These are phyloP conservation scores for Vigna hirtella DNA, from an alignment of 306 rosid genomes.

Conservation along the genomic window DNA sequence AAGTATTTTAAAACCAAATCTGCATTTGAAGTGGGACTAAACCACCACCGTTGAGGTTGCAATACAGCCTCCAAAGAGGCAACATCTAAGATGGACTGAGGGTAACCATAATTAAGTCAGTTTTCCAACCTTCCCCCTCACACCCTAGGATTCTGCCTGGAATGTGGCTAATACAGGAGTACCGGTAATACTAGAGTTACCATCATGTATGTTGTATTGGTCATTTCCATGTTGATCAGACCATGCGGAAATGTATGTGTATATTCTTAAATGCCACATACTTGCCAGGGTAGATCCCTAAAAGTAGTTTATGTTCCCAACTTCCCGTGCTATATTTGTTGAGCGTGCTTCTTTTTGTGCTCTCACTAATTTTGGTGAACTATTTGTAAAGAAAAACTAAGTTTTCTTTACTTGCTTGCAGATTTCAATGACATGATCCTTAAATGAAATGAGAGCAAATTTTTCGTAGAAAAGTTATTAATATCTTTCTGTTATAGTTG, in stretches of 20 bases:
- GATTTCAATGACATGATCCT: constrained; percentile 1
- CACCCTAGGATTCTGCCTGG: too few relatives aligned
- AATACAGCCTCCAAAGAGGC: too few relatives aligned
- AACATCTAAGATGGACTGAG: too few relatives aligned
- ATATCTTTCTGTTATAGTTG: constrained; percentile 34
- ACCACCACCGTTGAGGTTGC: too few relatives aligned
- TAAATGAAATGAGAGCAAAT: constrained; percentile 11
- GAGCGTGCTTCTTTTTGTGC: constrained; percentile 18
- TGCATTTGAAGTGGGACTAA: too few relatives aligned
- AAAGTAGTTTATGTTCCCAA: constrained; percentile 23
- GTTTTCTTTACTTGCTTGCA: constrained; percentile 34
- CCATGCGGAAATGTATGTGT: not conserved
- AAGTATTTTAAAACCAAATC: too few relatives aligned
- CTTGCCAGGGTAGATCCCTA: constrained; percentile 15
- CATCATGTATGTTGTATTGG: constrained; percentile 16
- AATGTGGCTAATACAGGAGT: too few relatives aligned
- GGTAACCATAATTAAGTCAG: too few relatives aligned
- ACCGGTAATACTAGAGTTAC: too few relatives aligned
- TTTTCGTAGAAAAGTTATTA: constrained; percentile 38
- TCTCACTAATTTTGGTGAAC: constrained; percentile 18
- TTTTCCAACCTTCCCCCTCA: too few relatives aligned
- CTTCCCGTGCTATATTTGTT: constrained; percentile 33
- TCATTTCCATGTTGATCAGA: constrained; percentile 35
- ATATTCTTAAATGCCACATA: not conserved
- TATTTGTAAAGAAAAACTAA: constrained; percentile 15